phyloP scores from a whole-genome alignment of 2,329 filamentous ascomycete genomes.

The Botryotinia narcissicola region DNA sequence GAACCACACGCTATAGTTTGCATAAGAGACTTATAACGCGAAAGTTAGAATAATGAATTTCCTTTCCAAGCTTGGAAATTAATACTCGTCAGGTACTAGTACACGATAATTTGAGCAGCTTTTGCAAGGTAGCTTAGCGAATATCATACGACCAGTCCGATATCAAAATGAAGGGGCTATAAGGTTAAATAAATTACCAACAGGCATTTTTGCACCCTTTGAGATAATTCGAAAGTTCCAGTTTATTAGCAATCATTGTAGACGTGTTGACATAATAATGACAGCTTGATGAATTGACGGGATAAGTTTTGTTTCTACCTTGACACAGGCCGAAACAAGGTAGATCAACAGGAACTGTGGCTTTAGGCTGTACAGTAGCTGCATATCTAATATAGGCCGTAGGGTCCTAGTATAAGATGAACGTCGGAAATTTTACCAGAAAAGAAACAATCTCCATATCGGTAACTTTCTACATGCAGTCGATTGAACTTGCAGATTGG shows the following conservation, averaged over 20 bases:
- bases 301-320: neutral
- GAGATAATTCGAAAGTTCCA: neutral
- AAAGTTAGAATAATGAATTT: neutral
- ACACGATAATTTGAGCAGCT: neutral
- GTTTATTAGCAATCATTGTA: neutral
- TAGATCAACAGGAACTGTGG: neutral
- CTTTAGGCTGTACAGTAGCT: neutral
- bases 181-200: neutral
- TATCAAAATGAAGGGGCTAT: slow-evolving; percentile 1
- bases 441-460: neutral
- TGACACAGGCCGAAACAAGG: neutral
- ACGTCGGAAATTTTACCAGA: neutral
- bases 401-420: neutral
- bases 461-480: neutral
- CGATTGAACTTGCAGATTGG: neutral
- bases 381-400: neutral
- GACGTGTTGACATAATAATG: neutral
- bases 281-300: neutral
- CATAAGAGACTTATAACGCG: neutral
- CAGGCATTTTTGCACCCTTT: neutral
- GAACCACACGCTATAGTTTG: neutral
- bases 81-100: neutral
- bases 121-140: neutral
- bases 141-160: neutral
- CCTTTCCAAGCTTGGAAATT: neutral